Base-by-base conservation (phyloP, 371 early-diverging fungal genomes). In the Phascolomyces articulosus region DNA sequence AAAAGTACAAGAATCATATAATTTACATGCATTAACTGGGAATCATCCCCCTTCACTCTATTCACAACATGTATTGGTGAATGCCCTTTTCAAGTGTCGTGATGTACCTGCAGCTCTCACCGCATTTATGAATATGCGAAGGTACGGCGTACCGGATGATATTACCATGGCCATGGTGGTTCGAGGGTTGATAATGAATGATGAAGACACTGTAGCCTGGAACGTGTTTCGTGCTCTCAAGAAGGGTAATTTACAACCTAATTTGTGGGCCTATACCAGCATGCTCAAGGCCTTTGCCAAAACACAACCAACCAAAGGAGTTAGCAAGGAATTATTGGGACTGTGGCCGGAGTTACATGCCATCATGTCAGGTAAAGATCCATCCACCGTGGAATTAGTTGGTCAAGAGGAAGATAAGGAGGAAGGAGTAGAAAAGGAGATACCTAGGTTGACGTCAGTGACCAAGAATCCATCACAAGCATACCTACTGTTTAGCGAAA, bases 91-190 rank as follows among this genome's bases (percentile, higher is more conserved):
- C 64, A 70, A 74, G 21, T 82, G 82, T 31, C 74, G 74, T 4
- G 80, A 80, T 40, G 69, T 80, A 2, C 74, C 80, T 27, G 75
- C 70, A 20, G 80, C 80, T 1, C 29, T 80, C 20, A 24, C 58
- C 20, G 73, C 73, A 1, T 80, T 73, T 66, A 60, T 63, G n/a
- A 38, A 62, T n/a, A 75, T 80, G 72, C 71, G 74, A 18, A 24
- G 58, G 20, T 59, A 65, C 8, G 66, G 63, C n/a, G 56, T 75
- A 40, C 75, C 80, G 0, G 82, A 82, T 28, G 72, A 74, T 31
- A 64, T 82, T 7, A 79, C 79, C 0, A 13, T 70, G 54, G 82
- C 82, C 2, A 79, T 82, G 75, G 65, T 82, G 21, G 67, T 82
- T 18, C 72, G 73, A 18, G 82, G 79, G 11, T 61, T 79, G 13